Conservation (phyloP, 768 basidiomycete species). For the Xerocomus potaroensis region DNA sequence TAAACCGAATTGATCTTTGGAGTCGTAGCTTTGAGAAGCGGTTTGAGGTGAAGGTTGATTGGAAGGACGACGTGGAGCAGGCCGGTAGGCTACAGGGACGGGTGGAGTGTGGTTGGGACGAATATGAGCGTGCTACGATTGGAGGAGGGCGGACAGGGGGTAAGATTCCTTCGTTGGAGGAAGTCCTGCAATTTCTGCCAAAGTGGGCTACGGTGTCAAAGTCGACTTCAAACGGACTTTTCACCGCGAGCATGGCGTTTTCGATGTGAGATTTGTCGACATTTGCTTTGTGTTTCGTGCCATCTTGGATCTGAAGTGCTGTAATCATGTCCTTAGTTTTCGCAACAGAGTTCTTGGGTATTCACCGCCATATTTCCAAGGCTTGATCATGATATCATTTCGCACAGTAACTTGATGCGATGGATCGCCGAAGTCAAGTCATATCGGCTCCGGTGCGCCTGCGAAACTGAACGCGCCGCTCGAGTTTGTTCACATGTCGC, state of each 20-base stretch:
- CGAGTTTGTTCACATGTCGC: too few species aligned
- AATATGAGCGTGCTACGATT: slow-evolving; percentile 54
- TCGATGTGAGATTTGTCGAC: too few species aligned
- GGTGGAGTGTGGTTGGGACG: slow-evolving; percentile 64
- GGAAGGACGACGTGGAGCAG: slow-evolving; percentile 34
- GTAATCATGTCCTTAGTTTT: too few species aligned
- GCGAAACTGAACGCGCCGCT: too few species aligned
- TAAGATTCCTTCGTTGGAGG: slow-evolving; percentile 68
- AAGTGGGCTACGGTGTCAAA: slow-evolving; percentile 65
- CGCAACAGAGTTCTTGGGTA: too few species aligned
- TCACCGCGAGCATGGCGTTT: slow-evolving; percentile 41
- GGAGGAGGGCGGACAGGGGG: slow-evolving; percentile 38
- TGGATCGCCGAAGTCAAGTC: too few species aligned
- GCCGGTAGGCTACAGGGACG: slow-evolving; percentile 34
- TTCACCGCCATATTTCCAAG: too few species aligned
- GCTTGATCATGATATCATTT: too few species aligned
- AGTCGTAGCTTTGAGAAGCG: slow-evolving; percentile 53
- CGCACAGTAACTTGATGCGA: too few species aligned
- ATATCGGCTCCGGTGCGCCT: too few species aligned
- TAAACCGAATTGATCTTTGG: slow-evolving; percentile 50
- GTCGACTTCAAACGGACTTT: slow-evolving; percentile 49
- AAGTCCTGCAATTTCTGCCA: slow-evolving; percentile 59
- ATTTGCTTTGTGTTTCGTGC: too few species aligned
- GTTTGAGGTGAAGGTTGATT: slow-evolving; percentile 52
- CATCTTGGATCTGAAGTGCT: too few species aligned